These are phyloP conservation scores for Trametes cubensis DNA, from an alignment of 768 basidiomycete species.

Conservation along the genomic window DNA sequence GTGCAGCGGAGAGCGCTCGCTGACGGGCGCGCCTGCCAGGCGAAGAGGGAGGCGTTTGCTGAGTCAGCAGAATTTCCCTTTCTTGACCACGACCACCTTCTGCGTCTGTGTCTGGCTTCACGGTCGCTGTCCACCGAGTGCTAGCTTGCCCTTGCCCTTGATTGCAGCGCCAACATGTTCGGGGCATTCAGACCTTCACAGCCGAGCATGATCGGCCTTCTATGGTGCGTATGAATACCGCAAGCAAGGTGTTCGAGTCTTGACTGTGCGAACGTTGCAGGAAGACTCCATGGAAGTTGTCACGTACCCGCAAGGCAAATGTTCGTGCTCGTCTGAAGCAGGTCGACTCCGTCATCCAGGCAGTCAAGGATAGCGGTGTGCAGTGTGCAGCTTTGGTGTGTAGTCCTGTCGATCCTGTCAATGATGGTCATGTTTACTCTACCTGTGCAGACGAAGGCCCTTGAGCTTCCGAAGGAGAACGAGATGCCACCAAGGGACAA, in stretches of 20 bases:
- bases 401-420: conserved; percentile 2
- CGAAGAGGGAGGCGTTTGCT: conserved; percentile 19
- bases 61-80: conserved; percentile 30
- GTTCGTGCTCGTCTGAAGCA: conserved; percentile 85
- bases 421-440: no score
- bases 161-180: conserved; percentile 57
- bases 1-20: conserved; percentile 8
- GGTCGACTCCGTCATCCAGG: conserved; percentile 92
- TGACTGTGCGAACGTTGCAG: conserved; percentile 42
- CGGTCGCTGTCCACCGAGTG: conserved; percentile 1
- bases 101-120: conserved; percentile 13
- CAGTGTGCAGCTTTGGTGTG: conserved; percentile 76
- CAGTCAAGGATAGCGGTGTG: conserved; percentile 82
- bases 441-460: conserved; percentile 59
- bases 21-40: conserved; percentile 10
- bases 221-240: conserved; percentile 61
- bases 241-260: neutral
- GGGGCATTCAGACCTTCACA: conserved; percentile 80
- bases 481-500: conserved; percentile 95
- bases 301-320: conserved; percentile 89
- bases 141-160: conserved; percentile 7
- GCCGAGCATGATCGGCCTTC: conserved; percentile 71
- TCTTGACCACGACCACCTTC: conserved; percentile 16
- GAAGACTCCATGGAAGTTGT: conserved; percentile 95
- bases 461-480: conserved; percentile 88